Evolutionary conservation across 805 yeast genomes (phyloP).

Genomic region (Ogataea pilisensis): DNA sequence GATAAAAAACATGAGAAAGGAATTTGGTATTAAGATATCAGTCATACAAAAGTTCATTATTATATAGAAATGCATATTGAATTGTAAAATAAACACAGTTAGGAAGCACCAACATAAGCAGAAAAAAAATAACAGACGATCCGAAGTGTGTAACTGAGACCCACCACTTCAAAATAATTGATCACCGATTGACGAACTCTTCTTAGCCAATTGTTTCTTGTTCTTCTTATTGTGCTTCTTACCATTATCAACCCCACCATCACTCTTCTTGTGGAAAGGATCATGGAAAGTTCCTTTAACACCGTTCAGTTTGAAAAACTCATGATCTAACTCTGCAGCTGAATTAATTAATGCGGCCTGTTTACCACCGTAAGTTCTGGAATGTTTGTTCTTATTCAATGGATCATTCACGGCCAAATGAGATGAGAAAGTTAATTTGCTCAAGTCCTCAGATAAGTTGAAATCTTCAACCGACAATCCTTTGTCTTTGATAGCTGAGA

Average conservation of each 20-base stretch:
- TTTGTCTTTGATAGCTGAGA: slow-evolving; percentile 56
- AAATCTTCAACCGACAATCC: slow-evolving; percentile 48
- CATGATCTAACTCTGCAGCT: slow-evolving; percentile 79
- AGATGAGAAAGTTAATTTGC: slow-evolving; percentile 71
- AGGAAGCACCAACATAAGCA: too few relatives aligned
- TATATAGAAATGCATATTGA: too few relatives aligned
- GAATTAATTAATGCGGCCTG: slow-evolving; percentile 77
- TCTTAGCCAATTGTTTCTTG: slow-evolving; percentile 19
- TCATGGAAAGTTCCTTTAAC: slow-evolving; percentile 58
- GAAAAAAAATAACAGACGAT: too few relatives aligned
- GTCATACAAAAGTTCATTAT: too few relatives aligned
- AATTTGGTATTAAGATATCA: too few relatives aligned
- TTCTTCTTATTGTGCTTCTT: slow-evolving; percentile 68
- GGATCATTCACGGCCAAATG: slow-evolving; percentile 55
- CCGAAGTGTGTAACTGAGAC: too few relatives aligned
- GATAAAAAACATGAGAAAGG: too few relatives aligned
- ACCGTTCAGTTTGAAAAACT: slow-evolving; percentile 69
- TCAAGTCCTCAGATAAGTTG: slow-evolving; percentile 65
- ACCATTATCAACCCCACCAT: slow-evolving; percentile 53
- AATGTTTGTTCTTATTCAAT: slow-evolving; percentile 37
- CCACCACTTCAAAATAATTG: slow-evolving; percentile 3
- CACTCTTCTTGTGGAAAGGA: slow-evolving; percentile 64
- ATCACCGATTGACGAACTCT: slow-evolving; percentile 5
- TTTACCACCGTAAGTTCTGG: slow-evolving; percentile 69
- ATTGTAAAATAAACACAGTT: too few relatives aligned